Conservation (phyloP, 2,329 filamentous ascomycete species). For the Calonectria fujianensis region DNA sequence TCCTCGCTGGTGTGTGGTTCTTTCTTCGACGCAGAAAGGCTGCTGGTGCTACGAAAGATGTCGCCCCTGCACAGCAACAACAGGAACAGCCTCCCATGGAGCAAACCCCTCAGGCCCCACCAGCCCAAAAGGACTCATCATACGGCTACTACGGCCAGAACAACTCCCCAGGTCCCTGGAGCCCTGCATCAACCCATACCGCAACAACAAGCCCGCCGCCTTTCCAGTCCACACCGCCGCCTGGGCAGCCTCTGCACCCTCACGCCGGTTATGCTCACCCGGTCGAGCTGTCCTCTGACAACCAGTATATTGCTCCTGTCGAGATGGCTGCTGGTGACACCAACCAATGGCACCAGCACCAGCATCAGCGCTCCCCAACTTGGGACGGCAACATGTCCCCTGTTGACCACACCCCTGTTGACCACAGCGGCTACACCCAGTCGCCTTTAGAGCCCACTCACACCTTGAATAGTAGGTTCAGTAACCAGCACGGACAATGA, state of each 20-base stretch:
- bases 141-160: slow-evolving; percentile 50
- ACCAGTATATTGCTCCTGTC: not conserved
- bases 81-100: slow-evolving; percentile 1
- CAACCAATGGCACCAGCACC: slow-evolving; percentile 1
- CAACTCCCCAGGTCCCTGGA: slow-evolving; percentile 53
- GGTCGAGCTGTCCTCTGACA: slow-evolving; percentile 4
- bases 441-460: not conserved
- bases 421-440: not conserved
- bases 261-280: not conserved
- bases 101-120: not conserved
- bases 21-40: slow-evolving; percentile 55
- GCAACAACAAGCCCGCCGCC: slow-evolving; percentile 46
- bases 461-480: not conserved
- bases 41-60: slow-evolving; percentile 3
- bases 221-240: slow-evolving; percentile 40
- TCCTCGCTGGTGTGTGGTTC: slow-evolving; percentile 55
- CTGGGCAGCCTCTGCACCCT: not conserved
- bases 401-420: slow-evolving; percentile 5
- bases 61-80: slow-evolving; percentile 46
- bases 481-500: not conserved
- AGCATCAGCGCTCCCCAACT: not conserved
- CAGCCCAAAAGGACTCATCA: slow-evolving; percentile 44
- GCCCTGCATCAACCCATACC: slow-evolving; percentile 51
- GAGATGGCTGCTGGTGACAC: slow-evolving; percentile 1
- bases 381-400: slow-evolving; percentile 6